Evolutionary conservation across 2,329 filamentous ascomycete genomes (phyloP), one percentile per base, ranked within the genome.

Genomic region (Didymosphaeria variabile): DNA sequence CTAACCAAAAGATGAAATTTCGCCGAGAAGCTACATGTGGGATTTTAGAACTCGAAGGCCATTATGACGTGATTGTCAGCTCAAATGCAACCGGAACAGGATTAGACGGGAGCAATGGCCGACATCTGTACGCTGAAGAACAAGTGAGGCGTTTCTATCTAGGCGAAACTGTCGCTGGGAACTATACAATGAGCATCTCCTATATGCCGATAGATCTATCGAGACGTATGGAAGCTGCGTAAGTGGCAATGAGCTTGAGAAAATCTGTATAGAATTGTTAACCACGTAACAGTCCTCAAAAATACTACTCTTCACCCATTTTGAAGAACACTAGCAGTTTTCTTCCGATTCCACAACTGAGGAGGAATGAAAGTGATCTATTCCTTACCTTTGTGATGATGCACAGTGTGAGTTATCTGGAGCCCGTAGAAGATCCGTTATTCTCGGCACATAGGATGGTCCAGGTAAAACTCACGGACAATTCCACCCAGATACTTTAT

Each of bases 1-100:
- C 29, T 13, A 59, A 46, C 10, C 56, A 63, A 32, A 31, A 42
- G 1, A 56, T 65, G 6, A 31, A 61, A 29, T 63, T 58, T 10
- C 55, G 58, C 0, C 44, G 45, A 23, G 46, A 19, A 34, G 62
- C 55, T 0, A 63, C 57, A 15, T 69, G 63, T 38, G 44, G 36
- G 2, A 34, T 65, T 6, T 32, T 60, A 44, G 40, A 44, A 44
- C 40, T 44, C 19, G 40, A 17, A 19, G 19, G 19, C n/a, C 40
- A 44, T 36, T 36, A 36, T 8, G 34, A 36, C 34, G 34, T 36
- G 1, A 10, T 36, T 15, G 34, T 12, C 2, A 10, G 34, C 34
- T 36, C 34, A 36, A 36, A 36, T 15, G 5, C 34, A 36, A 12
- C 34, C 10, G 34, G 15, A 15, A 12, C 15, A 10, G 34, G 10